These are phyloP conservation scores for Leccinum incarnatum DNA, from an alignment of 768 basidiomycete species.

Conservation along the genomic window DNA sequence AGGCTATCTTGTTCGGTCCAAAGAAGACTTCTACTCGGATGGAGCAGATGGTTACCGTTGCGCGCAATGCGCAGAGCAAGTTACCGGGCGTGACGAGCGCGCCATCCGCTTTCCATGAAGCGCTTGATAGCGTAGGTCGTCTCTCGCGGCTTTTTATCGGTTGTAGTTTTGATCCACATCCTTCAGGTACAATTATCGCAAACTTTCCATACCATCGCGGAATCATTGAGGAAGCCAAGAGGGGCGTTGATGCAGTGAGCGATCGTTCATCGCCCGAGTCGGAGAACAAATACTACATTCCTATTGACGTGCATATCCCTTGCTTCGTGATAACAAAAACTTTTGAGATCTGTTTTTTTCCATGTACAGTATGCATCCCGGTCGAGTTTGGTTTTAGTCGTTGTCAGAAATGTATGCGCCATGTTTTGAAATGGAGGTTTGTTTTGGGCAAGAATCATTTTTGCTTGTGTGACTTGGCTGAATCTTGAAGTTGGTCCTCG, in stretches of 20 bases:
- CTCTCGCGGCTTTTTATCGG: neutral
- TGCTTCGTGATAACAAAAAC: neutral
- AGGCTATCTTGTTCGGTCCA: conserved; percentile 53
- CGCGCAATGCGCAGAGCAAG: conserved; percentile 42
- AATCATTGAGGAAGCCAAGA: conserved; percentile 52
- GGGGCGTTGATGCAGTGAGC: conserved; percentile 39
- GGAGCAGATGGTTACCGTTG: conserved; percentile 47
- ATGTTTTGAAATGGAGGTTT: neutral
- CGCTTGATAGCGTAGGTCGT: conserved; percentile 45
- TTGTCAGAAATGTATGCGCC: neutral
- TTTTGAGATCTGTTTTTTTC: neutral
- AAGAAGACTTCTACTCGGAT: conserved; percentile 26
- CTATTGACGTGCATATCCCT: neutral
- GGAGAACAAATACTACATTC: neutral
- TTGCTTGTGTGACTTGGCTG: too few species aligned
- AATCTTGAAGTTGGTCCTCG: too few species aligned
- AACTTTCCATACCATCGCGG: conserved; percentile 56
- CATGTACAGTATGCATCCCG: too few species aligned
- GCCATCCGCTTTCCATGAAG: conserved; percentile 47
- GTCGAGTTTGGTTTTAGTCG: too few species aligned
- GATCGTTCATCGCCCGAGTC: neutral
- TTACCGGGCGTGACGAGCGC: conserved; percentile 26
- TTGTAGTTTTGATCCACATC: neutral
- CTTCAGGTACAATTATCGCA: conserved; percentile 48
- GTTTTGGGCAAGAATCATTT: too few species aligned